Evolutionary conservation across 768 basidiomycete species (phyloP).

Genomic region (Chlorophyllum brunneum): DNA sequence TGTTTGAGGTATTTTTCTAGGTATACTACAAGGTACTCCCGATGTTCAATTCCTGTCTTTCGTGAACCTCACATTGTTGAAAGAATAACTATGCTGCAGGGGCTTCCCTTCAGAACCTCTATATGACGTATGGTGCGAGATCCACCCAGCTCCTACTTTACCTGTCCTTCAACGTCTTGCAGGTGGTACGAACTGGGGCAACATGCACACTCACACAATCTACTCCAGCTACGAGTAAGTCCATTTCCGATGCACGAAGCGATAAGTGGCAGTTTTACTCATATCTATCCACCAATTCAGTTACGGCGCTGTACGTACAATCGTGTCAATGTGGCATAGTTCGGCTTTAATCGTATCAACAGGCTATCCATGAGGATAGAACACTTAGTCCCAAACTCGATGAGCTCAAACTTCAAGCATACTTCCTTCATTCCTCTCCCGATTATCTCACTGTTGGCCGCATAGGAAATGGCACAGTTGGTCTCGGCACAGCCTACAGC

Average conservation of each 20-base stretch:
- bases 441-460: slow-evolving; percentile 63
- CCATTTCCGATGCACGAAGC: background rate
- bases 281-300: background rate
- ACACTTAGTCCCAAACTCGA: slow-evolving; percentile 51
- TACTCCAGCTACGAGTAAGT: slow-evolving; percentile 36
- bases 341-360: background rate
- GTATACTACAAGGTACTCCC: slow-evolving; percentile 5
- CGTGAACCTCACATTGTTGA: background rate
- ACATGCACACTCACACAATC: slow-evolving; percentile 32
- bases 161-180: background rate
- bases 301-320: slow-evolving; percentile 1
- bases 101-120: slow-evolving; percentile 29
- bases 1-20: no score
- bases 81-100: slow-evolving; percentile 35
- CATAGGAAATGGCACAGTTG: slow-evolving; percentile 49
- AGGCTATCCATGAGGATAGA: slow-evolving; percentile 55
- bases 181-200: slow-evolving; percentile 37
- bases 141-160: background rate
- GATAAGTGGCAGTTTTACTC: background rate
- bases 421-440: slow-evolving; percentile 63
- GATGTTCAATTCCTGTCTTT: no score
- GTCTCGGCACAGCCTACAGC: slow-evolving; percentile 30
- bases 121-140: slow-evolving; percentile 31
- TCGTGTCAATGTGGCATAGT: slow-evolving; percentile 27
- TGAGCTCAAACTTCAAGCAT: slow-evolving; percentile 61